phyloP scores from a whole-genome alignment of 495 filamentous ascomycete species.

The Aspergillus panamensis region DNA sequence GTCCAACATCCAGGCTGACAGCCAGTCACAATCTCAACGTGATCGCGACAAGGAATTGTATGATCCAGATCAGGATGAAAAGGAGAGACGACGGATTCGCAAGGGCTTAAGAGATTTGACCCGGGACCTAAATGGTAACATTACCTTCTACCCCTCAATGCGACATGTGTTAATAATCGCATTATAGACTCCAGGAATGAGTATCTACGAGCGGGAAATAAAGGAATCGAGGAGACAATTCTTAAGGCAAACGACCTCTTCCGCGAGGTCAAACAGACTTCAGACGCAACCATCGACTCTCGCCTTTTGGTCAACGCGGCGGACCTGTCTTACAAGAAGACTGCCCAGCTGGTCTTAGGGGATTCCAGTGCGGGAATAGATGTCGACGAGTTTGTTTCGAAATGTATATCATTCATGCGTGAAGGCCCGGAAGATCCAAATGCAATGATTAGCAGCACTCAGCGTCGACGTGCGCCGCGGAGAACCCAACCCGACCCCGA shows the following conservation, averaged over 20 bases:
- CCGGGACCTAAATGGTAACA: constrained; percentile 59
- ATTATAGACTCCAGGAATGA: constrained; percentile 63
- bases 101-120: constrained; percentile 64
- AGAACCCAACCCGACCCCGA: constrained; percentile 38
- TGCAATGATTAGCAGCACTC: constrained; percentile 22
- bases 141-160: neutral
- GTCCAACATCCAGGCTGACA: constrained; percentile 25
- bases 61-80: constrained; percentile 83
- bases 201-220: constrained; percentile 56
- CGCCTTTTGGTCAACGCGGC: constrained; percentile 73
- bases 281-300: constrained; percentile 89
- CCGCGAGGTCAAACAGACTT: constrained; percentile 76
- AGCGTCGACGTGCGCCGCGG: constrained; percentile 30
- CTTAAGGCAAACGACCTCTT: constrained; percentile 61
- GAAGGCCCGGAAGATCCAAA: constrained; percentile 40
- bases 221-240: constrained; percentile 60
- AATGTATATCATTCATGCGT: constrained; percentile 86
- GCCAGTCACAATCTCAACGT: constrained; percentile 29
- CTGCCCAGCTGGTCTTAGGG: constrained; percentile 65
- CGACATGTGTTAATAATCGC: constrained; percentile 7
- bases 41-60: constrained; percentile 53
- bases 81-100: constrained; percentile 69
- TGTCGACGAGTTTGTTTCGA: constrained; percentile 89
- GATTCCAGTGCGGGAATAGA: constrained; percentile 71
- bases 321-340: constrained; percentile 73